phyloP scores from a whole-genome alignment of 257 asterid genomes.

The Phtheirospermum japonicum region DNA sequence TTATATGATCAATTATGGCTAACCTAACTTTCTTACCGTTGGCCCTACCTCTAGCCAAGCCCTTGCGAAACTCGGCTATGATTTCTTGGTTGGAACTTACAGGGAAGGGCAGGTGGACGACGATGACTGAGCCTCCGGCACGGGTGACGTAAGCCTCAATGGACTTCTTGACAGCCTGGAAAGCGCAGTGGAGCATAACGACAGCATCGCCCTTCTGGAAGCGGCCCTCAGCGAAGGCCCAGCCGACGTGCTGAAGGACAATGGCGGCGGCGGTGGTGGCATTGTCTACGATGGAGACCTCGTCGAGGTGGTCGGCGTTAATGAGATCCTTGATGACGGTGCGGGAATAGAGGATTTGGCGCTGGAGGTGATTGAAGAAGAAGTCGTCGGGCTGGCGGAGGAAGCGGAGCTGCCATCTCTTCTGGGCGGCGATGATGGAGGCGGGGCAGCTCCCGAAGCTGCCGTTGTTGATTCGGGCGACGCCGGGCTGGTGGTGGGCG shows the following conservation, averaged over 20 bases:
- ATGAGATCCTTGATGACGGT: conserved; percentile 64
- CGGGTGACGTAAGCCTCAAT: conserved; percentile 94
- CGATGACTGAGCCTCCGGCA: conserved; percentile 89
- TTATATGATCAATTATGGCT: conserved; percentile 91
- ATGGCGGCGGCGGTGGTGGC: conserved; percentile 98
- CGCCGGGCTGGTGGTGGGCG: conserved; percentile 65
- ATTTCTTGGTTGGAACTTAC: conserved; percentile 69
- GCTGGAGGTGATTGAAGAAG: conserved; percentile 78
- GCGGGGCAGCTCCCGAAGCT: conserved; percentile 96
- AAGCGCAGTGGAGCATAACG: conserved; percentile 97
- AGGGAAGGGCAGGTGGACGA: conserved; percentile 86
- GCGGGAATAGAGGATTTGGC: conserved; percentile 67
- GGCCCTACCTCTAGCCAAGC: conserved; percentile 73
- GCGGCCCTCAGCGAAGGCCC: conserved; percentile 86
- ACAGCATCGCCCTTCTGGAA: conserved; percentile 93
- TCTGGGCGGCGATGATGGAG: conserved; percentile 82
- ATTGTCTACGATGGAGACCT: conserved; percentile 90
- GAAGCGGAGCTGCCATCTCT: conserved; percentile 76
- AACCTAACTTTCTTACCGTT: conserved; percentile 76
- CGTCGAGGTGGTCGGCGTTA: conserved; percentile 86
- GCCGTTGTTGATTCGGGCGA: conserved; percentile 87
- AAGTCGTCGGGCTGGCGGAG: conserved; percentile 93
- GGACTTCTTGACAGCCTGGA: conserved; percentile 90
- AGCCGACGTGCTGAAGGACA: conserved; percentile 85
- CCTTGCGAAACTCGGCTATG: conserved; percentile 71